phyloP scores from a whole-genome alignment of 164 flowering plant species.

The Berberis thunbergii region DNA sequence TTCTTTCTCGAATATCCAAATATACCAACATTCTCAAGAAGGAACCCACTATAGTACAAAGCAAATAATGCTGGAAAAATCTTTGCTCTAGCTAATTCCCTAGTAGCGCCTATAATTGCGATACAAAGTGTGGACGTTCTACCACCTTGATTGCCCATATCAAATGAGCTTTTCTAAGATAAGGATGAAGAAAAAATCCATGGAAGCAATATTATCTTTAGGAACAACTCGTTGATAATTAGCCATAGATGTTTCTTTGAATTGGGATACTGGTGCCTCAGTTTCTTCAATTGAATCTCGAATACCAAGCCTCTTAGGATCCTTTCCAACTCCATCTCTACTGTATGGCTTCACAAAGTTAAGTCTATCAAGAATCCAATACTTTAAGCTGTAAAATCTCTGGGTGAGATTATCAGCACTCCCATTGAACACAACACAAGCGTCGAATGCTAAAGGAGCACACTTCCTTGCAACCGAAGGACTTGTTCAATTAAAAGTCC shows the following conservation, averaged over 20 bases:
- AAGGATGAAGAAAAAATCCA: constrained; percentile 14
- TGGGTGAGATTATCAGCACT: constrained; percentile 16
- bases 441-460: constrained; percentile 10
- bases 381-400: constrained; percentile 32
- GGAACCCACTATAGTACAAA: constrained; percentile 53
- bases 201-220: constrained; percentile 4
- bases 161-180: constrained; percentile 11
- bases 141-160: constrained; percentile 9
- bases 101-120: constrained; percentile 67
- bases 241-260: constrained; percentile 8
- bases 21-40: constrained; percentile 56
- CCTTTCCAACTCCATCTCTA: constrained; percentile 14
- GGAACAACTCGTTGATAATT: constrained; percentile 10
- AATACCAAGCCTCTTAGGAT: constrained; percentile 18
- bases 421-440: constrained; percentile 17
- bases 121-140: constrained; percentile 39
- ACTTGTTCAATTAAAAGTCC: too few species aligned
- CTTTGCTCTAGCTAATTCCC: constrained; percentile 58
- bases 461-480: constrained; percentile 1
- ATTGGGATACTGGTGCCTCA: background rate
- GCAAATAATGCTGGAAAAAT: constrained; percentile 80
- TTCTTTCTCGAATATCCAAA: constrained; percentile 49
- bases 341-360: constrained; percentile 9
- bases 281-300: constrained; percentile 16
- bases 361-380: constrained; percentile 28